These are phyloP conservation scores for Colletotrichum destructivum DNA, from an alignment of 2,329 filamentous ascomycete genomes.

Conservation along the genomic window DNA sequence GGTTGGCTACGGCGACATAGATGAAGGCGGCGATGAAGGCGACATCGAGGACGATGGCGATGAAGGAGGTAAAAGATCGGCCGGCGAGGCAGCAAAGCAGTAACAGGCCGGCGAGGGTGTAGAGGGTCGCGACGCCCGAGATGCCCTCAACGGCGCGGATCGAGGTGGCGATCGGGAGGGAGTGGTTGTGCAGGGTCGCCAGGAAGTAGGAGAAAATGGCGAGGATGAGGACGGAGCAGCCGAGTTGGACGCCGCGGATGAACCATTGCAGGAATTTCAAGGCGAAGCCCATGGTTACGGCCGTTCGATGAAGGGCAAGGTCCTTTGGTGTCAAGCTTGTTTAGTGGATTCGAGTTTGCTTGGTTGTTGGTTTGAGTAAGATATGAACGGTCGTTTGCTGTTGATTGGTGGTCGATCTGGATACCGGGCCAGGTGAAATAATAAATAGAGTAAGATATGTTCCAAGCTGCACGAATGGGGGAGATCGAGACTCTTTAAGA, in stretches of 20 bases:
- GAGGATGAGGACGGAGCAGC: conserved; percentile 80
- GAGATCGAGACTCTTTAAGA: conserved; percentile 9
- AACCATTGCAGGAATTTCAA: conserved; percentile 80
- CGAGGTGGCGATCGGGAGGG: conserved; percentile 74
- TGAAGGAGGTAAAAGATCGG: conserved; percentile 77
- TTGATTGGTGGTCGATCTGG: neutral
- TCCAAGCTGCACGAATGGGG: neutral
- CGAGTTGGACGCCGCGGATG: conserved; percentile 81
- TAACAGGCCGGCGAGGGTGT: conserved; percentile 80
- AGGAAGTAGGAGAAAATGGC: conserved; percentile 90
- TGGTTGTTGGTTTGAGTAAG: neutral
- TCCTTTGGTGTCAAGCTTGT: neutral
- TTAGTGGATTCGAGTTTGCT: neutral
- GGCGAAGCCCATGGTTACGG: conserved; percentile 49
- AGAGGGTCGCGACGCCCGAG: conserved; percentile 80
- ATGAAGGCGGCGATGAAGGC: conserved; percentile 84
- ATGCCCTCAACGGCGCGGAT: conserved; percentile 84
- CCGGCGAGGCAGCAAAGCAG: conserved; percentile 87
- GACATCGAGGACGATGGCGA: conserved; percentile 83
- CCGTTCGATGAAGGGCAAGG: neutral
- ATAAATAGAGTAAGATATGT: neutral
- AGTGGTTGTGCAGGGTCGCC: conserved; percentile 76
- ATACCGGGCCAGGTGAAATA: neutral
- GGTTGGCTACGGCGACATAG: conserved; percentile 84
- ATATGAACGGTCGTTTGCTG: neutral